phyloP scores from a whole-genome alignment of 768 basidiomycete genomes.

The Mycena epipterygia region DNA sequence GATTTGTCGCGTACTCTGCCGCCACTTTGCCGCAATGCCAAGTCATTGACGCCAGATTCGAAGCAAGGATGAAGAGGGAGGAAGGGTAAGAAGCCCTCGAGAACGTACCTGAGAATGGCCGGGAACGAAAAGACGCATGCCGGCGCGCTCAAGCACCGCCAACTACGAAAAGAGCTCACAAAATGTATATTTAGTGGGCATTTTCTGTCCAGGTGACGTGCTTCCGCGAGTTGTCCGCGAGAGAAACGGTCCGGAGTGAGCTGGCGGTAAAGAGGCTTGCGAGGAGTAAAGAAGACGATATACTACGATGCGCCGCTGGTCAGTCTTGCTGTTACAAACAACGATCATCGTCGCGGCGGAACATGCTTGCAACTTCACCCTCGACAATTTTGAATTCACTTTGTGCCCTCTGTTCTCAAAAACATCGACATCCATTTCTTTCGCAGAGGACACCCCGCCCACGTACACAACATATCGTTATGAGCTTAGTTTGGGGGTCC shows the following conservation, averaged over 20 bases:
- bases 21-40: background rate
- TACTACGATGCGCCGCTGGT: constrained; percentile 2
- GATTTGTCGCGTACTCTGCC: background rate
- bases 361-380: constrained; percentile 36
- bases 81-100: background rate
- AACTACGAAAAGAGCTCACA: background rate
- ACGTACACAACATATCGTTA: constrained; percentile 47
- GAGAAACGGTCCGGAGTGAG: background rate
- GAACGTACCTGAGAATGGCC: background rate
- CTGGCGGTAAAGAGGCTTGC: background rate
- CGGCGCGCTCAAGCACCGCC: background rate
- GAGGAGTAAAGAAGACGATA: background rate
- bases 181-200: background rate
- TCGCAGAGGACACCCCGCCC: constrained; percentile 47
- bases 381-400: constrained; percentile 39
- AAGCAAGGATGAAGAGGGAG: background rate
- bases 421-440: constrained; percentile 29
- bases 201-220: constrained; percentile 7
- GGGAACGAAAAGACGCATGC: background rate
- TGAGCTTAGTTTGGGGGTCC: constrained; percentile 39
- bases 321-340: background rate
- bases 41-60: background rate
- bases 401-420: constrained; percentile 45
- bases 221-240: background rate
- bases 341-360: background rate